These are phyloP conservation scores for Pseudonectria foliicola DNA, from an alignment of 2,329 filamentous ascomycete species.

Conservation along the genomic window DNA sequence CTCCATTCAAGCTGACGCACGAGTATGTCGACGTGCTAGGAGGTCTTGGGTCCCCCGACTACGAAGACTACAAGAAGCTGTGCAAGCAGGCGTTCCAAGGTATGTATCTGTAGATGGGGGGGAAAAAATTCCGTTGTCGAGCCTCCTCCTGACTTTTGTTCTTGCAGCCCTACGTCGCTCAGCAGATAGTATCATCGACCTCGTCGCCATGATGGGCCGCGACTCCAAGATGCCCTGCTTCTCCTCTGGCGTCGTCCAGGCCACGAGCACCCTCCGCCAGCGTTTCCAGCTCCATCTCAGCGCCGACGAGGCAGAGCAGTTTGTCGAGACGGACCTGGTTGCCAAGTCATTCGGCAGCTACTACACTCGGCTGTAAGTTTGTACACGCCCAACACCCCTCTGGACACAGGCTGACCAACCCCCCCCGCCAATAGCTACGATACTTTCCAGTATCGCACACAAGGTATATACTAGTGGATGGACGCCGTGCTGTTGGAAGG, in stretches of 20 bases:
- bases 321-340: slow-evolving; percentile 73
- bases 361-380: slow-evolving; percentile 71
- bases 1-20: slow-evolving; percentile 78
- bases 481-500: slow-evolving; percentile 3
- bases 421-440: slow-evolving; percentile 59
- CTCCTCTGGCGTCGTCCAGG: slow-evolving; percentile 63
- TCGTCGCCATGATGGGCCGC: slow-evolving; percentile 78
- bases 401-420: slow-evolving; percentile 3
- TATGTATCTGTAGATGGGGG: slow-evolving; percentile 22
- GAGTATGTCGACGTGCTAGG: slow-evolving; percentile 82
- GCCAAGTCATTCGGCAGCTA: slow-evolving; percentile 79
- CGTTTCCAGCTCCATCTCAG: slow-evolving; percentile 78
- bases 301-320: slow-evolving; percentile 72
- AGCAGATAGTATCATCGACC: slow-evolving; percentile 72
- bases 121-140: no score
- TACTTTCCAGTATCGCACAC: slow-evolving; percentile 81
- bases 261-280: slow-evolving; percentile 61
- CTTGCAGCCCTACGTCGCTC: slow-evolving; percentile 61
- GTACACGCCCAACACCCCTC: not conserved
- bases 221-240: slow-evolving; percentile 84
- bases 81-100: slow-evolving; percentile 82
- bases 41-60: slow-evolving; percentile 62
- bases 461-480: slow-evolving; percentile 66
- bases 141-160: slow-evolving; percentile 4
- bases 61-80: slow-evolving; percentile 66